Conservation (phyloP, 805 yeast species). For the Candida adriatica region DNA sequence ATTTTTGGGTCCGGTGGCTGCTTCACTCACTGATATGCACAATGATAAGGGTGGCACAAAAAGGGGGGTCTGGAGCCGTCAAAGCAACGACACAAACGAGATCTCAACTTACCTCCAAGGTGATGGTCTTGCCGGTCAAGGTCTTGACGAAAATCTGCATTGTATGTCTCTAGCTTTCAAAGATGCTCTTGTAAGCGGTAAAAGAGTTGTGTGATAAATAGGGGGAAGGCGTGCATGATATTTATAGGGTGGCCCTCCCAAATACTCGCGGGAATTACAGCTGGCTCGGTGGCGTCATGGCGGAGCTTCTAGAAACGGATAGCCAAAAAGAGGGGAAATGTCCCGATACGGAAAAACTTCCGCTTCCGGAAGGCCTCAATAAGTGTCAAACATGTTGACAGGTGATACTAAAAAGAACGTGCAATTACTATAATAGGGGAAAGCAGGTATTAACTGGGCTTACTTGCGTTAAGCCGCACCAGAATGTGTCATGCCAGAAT, state of each 20-base stretch:
- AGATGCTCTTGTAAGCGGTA: constrained; percentile 3
- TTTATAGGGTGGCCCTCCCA: constrained; percentile 8
- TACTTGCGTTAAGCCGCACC: too few relatives aligned
- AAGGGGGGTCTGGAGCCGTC: constrained; percentile 1
- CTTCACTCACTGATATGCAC: constrained; percentile 6
- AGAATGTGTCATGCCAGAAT: too few relatives aligned
- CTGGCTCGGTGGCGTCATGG: constrained; percentile 6
- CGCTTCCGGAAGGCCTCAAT: background rate
- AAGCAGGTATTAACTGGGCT: too few relatives aligned
- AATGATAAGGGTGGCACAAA: constrained; percentile 14
- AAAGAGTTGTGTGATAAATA: constrained; percentile 4
- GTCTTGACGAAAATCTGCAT: constrained; percentile 93
- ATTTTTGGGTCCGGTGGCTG: too few relatives aligned
- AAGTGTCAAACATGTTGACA: too few relatives aligned
- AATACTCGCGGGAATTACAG: constrained; percentile 6
- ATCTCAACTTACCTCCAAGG: constrained; percentile 45
- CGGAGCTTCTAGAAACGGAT: background rate
- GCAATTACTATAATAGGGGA: too few relatives aligned
- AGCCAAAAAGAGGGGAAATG: background rate
- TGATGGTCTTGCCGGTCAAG: constrained; percentile 84
- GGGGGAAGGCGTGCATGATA: constrained; percentile 1
- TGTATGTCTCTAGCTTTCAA: constrained; percentile 14
- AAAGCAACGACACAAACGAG: background rate
- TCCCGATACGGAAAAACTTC: constrained; percentile 1
- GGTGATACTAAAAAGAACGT: too few relatives aligned